Percentiles rank a stretch among this genome's conserved stretches.
Evolutionary conservation across 108 stramenopile genomes (phyloP).

Genomic region (Pseudonitzschia multistriata): DNA sequence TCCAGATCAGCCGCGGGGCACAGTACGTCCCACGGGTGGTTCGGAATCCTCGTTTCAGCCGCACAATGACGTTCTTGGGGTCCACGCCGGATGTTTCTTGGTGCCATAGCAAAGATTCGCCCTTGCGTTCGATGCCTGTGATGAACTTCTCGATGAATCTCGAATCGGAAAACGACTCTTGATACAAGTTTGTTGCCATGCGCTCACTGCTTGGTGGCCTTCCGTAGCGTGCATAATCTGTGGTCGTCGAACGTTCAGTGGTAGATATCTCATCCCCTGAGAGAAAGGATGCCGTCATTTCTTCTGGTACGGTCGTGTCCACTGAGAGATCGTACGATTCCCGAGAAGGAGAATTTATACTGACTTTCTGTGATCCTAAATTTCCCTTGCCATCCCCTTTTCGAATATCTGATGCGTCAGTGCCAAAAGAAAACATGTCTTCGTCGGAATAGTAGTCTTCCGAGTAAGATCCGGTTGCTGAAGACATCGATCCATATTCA

Average conservation of each 20-base stretch:
- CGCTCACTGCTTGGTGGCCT: background rate
- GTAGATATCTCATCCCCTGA: background rate
- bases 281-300: constrained; percentile 14
- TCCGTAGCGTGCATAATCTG: background rate
- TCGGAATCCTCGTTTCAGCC: constrained; percentile 22
- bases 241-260: background rate
- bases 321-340: background rate
- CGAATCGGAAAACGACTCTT: background rate
- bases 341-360: background rate
- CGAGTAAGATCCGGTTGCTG: background rate
- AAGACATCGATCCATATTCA: constrained; percentile 3
- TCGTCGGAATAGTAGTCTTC: background rate
- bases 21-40: constrained; percentile 24
- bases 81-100: constrained; percentile 14
- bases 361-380: background rate
- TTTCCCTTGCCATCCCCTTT: background rate
- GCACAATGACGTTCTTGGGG: constrained; percentile 8
- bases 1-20: constrained; percentile 41
- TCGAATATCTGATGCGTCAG: background rate
- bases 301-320: constrained; percentile 10
- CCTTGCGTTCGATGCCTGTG: constrained; percentile 18
- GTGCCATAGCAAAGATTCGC: constrained; percentile 38
- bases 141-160: constrained; percentile 29
- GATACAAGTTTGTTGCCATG: background rate
- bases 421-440: background rate